Percentiles rank a stretch among this genome's conserved stretches.
Conservation (phyloP, 805 yeast species). For the Ogataea salicorniae region DNA sequence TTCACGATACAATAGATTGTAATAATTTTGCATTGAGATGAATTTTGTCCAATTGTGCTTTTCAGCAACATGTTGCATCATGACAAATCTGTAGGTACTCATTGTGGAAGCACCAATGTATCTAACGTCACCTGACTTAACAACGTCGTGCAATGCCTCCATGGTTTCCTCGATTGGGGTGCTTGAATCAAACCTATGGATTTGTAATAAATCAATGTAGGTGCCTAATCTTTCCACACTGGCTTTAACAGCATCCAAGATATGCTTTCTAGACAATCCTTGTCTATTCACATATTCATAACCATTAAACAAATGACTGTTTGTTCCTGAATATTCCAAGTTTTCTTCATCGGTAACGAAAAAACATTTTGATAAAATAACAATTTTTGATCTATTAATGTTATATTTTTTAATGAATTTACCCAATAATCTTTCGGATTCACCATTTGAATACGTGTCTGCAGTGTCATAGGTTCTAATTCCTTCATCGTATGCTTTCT, state of each 20-base stretch:
- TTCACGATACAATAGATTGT: conserved; percentile 55
- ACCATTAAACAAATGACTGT: not conserved
- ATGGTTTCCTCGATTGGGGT: conserved; percentile 50
- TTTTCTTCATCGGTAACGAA: conserved; percentile 25
- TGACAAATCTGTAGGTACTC: conserved; percentile 50
- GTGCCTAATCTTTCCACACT: conserved; percentile 44
- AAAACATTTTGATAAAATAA: conserved; percentile 47
- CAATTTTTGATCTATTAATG: conserved; percentile 50
- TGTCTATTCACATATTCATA: conserved; percentile 30
- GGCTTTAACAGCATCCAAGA: conserved; percentile 37
- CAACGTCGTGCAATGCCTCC: conserved; percentile 51
- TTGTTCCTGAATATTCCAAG: conserved; percentile 2
- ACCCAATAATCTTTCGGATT: conserved; percentile 45
- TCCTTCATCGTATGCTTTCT: conserved; percentile 42
- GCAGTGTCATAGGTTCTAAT: conserved; percentile 50
- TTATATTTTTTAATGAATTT: conserved; percentile 47
- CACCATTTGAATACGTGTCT: conserved; percentile 42
- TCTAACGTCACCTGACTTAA: conserved; percentile 40
- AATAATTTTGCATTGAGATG: conserved; percentile 53
- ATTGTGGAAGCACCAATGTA: conserved; percentile 64
- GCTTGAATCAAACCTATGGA: conserved; percentile 47
- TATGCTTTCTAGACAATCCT: conserved; percentile 44
- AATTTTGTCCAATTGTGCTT: conserved; percentile 53
- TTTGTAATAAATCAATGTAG: conserved; percentile 47
- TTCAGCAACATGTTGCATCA: conserved; percentile 53